Percentiles rank a stretch among this genome's conserved stretches.
phyloP scores from a whole-genome alignment of 2,329 filamentous ascomycete genomes.

The Trichoderma sp. region DNA sequence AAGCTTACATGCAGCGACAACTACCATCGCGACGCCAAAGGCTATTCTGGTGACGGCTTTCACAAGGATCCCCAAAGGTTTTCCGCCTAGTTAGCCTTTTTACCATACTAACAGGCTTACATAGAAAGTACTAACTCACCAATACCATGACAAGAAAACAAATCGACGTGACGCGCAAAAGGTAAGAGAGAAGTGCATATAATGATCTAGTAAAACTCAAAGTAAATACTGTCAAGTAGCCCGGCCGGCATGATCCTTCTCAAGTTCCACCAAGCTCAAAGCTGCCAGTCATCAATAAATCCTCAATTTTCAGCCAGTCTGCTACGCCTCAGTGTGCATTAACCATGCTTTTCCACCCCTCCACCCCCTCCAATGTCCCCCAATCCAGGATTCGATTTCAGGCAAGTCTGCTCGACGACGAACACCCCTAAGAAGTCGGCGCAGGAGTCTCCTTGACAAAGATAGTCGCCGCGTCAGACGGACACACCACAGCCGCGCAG shows the following conservation, averaged over 20 bases:
- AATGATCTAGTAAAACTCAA: not conserved
- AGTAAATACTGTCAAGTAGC: not conserved
- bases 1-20: not conserved
- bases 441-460: not conserved
- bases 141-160: no score
- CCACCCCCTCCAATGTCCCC: not conserved
- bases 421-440: not conserved
- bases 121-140: no score
- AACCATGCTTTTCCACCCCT: not conserved
- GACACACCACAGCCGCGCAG: constrained; percentile 26
- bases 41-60: no score
- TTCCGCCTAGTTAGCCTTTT: no score
- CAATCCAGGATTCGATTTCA: not conserved
- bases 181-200: not conserved
- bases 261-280: not conserved
- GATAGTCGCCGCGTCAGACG: constrained; percentile 23
- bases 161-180: no score
- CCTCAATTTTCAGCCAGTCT: not conserved
- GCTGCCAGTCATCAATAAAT: not conserved
- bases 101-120: no score
- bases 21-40: no score
- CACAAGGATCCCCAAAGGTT: no score
- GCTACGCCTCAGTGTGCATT: not conserved
- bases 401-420: not conserved
- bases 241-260: not conserved